These are phyloP conservation scores for Colletotrichum camelliae DNA, from an alignment of 2,329 filamentous ascomycete genomes.

Conservation along the genomic window DNA sequence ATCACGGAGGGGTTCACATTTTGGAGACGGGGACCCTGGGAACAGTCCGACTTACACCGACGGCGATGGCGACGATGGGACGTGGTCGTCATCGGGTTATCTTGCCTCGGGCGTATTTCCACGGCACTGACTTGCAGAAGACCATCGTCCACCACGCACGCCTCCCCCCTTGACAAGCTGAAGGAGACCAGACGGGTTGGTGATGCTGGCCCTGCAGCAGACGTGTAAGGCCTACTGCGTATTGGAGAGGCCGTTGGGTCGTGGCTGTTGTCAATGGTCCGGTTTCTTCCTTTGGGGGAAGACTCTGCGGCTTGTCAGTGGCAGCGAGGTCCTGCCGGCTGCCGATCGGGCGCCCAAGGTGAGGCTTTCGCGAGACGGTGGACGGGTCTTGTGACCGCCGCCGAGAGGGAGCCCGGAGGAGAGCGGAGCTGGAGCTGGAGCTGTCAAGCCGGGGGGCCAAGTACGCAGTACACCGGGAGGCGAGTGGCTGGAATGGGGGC, in stretches of 20 bases:
- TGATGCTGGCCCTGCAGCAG: neutral
- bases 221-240: neutral
- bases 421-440: neutral
- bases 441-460: neutral
- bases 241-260: neutral
- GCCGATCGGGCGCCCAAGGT: conserved; percentile 7
- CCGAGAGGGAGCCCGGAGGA: conserved; percentile 13
- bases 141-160: neutral
- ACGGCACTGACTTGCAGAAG: neutral
- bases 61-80: conserved; percentile 1
- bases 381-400: neutral
- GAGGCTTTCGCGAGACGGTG: conserved; percentile 12
- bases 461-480: neutral
- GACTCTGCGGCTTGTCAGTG: neutral
- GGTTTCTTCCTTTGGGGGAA: neutral
- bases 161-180: conserved; percentile 4
- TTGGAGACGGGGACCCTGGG: neutral
- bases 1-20: neutral
- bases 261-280: neutral
- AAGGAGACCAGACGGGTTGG: neutral
- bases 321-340: conserved; percentile 2
- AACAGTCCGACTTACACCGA: neutral
- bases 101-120: neutral
- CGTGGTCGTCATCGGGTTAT: neutral
- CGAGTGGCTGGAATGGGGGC: conserved; percentile 15